Evolutionary conservation across 352 stramenopile species (phyloP), one percentile per base, ranked within the genome.

Genomic region (Thraustochytrium striatum): DNA sequence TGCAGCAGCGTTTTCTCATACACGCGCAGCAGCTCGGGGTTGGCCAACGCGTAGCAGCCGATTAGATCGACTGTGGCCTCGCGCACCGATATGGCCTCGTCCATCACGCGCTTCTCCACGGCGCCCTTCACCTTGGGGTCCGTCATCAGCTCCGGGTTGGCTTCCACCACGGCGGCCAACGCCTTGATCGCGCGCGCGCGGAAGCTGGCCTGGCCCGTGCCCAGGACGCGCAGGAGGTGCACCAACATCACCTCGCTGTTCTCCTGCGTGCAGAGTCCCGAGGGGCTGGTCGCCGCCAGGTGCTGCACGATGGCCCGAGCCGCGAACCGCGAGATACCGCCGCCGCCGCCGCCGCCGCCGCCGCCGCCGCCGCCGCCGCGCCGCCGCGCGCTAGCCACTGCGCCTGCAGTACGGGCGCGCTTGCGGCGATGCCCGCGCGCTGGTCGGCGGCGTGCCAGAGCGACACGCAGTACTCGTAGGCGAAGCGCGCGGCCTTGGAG

Each of bases 121-220:
- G 86, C 83, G 19, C 88, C 87, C 68, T 75, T 82, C n/a, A 91
- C 82, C n/a, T 80, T 82, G 25, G 75, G 78, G 38, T 91, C 84
- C 9, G 83, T 70, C 88, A 92, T 92, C n/a, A 91, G 58, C 44
- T 72, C 82, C 8, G 84, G 82, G 80, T 92, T 88, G 1, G 85
- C 82, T 69, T 89, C 85, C 5, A 89, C 84, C 36, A 90, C 82
- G 69, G 88, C 82, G 28, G 84, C 79, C 50, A 92, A 84, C 39
- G 88, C 84, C 78, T 91, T 92, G 30, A 92, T 68, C 57, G 87
- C 84, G 0, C 90, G 80, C 82, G 90, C 91, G 30, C 88, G 85
- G 32, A 92, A 59, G 1, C 83, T 85, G 36, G 81, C 75, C 28
- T 80, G 81, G 25, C 81, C 72, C 8, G 78, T 43, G 81, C 87